Evolutionary conservation across 2,329 filamentous ascomycete genomes (phyloP), one percentile per base, ranked within the genome.

Genomic region (Apiospora rasikravindrae): DNA sequence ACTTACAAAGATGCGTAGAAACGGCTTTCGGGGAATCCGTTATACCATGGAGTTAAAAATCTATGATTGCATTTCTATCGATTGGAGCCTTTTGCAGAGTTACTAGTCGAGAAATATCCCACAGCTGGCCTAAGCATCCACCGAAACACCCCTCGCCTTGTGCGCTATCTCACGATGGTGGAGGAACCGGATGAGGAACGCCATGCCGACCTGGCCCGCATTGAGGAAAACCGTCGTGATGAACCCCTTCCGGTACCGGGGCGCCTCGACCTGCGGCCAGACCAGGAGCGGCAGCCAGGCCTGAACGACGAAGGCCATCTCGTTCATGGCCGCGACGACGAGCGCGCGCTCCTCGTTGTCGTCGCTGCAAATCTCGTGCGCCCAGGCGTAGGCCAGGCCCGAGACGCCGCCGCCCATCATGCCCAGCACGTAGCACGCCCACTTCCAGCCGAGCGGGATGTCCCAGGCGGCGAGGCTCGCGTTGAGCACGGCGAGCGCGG

Each of bases 261-360:
- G 90, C 0, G 87, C 88, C 71, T 92, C 89, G 0, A 90, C 84
- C 77, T 91, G 88, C 80, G 90, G 87, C 90, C 90, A 93, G 11
- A 92, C 85, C 8, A 92, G 77, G 44, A 91, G 84, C 11, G 92
- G 91, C 64, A 94, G 78, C 91, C 91, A 93, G 0, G 91, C 89
- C 77, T 93, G 90, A 51, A 93, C 81, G 1, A 92, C 89, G 73
- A 93, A 92, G 0, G 90, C 90, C 82, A 93, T 87, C 77, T 91
- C 87, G 73, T 93, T 93, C 89, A 93, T 93, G 19, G 85, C 81
- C 0, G 85, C 91, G 0, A 91, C 86, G 0, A 93, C 89, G 5
- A 94, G 82, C 0, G 91, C 90, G 16, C 90, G 83, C 81, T 93
- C 91, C 79, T 93, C 91, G 71, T 90, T 86, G 73, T 87, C 84